Percentiles rank a stretch among this genome's conserved stretches.
phyloP scores from a whole-genome alignment of 2,329 filamentous ascomycete genomes.

The Chrysoporthe deuterocubensis region DNA sequence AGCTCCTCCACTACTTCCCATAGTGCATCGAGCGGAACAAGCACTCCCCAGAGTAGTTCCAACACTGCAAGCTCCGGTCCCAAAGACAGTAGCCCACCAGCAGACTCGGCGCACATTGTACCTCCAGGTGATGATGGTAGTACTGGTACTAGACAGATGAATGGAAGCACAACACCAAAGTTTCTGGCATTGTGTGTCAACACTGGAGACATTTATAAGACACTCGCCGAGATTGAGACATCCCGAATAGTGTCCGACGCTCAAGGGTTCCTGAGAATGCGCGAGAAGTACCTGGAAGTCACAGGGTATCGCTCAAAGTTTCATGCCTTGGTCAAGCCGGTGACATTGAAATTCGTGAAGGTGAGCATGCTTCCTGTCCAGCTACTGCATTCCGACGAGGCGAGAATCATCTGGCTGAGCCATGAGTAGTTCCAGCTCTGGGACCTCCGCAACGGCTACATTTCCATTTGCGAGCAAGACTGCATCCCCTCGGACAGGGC shows the following conservation, averaged over 20 bases:
- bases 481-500: constrained; percentile 2
- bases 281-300: background rate
- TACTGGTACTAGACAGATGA: background rate
- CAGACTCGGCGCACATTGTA: background rate
- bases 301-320: background rate
- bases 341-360: background rate
- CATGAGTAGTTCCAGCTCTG: constrained; percentile 69
- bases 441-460: constrained; percentile 82
- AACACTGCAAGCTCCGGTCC: background rate
- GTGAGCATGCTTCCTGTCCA: background rate
- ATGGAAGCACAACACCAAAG: background rate
- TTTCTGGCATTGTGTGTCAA: background rate
- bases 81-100: background rate
- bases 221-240: background rate
- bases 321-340: background rate
- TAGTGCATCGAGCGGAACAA: background rate
- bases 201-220: background rate
- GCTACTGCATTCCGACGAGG: constrained; percentile 45
- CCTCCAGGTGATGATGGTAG: background rate
- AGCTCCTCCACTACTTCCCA: background rate
- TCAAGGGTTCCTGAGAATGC: background rate
- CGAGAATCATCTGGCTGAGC: constrained; percentile 62
- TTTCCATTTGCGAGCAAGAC: constrained; percentile 88
- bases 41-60: background rate
- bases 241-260: background rate